Conservation (phyloP, 352 stramenopile genomes). For the Globisporangium barbulae region DNA sequence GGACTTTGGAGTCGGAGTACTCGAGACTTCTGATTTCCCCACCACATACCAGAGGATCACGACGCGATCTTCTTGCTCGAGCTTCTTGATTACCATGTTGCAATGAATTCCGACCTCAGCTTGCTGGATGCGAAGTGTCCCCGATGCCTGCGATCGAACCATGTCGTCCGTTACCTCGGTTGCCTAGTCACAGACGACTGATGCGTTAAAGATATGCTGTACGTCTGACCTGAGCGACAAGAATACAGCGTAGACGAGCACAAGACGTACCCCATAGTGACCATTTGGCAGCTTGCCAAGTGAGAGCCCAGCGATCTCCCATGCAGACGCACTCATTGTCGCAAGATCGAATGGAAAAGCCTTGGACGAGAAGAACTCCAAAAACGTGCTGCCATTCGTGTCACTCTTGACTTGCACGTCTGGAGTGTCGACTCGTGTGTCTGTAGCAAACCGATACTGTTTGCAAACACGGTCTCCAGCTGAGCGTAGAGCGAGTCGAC, state of each 20-base stretch:
- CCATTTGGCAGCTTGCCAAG: constrained; percentile 18
- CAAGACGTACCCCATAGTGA: constrained; percentile 9
- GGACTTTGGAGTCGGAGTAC: neutral
- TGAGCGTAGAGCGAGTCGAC: constrained; percentile 16
- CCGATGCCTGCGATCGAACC: neutral
- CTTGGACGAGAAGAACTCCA: constrained; percentile 23
- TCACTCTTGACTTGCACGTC: constrained; percentile 21
- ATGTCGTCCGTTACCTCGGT: neutral
- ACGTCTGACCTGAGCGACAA: too few species aligned
- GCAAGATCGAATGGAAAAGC: constrained; percentile 20
- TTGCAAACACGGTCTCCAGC: constrained; percentile 18
- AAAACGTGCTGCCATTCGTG: constrained; percentile 6
- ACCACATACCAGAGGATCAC: neutral
- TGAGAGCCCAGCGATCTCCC: constrained; percentile 10
- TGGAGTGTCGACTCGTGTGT: constrained; percentile 10
- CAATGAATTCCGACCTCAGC: neutral
- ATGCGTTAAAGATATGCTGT: too few species aligned
- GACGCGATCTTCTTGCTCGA: neutral
- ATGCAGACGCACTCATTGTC: constrained; percentile 11
- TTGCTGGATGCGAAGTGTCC: neutral
- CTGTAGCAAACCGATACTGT: constrained; percentile 12
- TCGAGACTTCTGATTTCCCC: neutral
- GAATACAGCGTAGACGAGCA: too few species aligned
- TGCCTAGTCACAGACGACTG: neutral
- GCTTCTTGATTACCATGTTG: neutral